These are phyloP conservation scores for Tolypocladium tundrense DNA, from an alignment of 2,329 filamentous ascomycete species.

Conservation along the genomic window DNA sequence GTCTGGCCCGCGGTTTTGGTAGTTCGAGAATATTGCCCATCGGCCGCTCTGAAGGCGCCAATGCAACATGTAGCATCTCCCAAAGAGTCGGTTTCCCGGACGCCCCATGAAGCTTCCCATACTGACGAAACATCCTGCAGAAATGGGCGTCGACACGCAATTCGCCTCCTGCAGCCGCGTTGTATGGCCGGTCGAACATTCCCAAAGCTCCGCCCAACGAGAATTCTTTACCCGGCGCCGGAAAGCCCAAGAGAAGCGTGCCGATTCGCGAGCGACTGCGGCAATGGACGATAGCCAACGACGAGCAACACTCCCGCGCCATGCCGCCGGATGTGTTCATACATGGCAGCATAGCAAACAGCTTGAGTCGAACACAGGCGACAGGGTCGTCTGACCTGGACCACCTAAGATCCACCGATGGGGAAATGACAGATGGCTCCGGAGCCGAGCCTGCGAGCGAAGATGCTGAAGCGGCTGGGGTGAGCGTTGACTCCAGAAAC, in stretches of 20 bases:
- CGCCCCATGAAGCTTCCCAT: too few relatives aligned
- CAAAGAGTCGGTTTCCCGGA: background rate
- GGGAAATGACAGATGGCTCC: constrained; percentile 13
- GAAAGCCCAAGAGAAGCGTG: background rate
- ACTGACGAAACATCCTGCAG: background rate
- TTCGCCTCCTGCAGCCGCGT: background rate
- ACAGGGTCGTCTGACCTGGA: constrained; percentile 22
- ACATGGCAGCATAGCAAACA: constrained; percentile 18
- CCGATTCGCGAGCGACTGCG: constrained; percentile 31
- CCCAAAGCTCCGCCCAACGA: constrained; percentile 1
- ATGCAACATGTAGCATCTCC: background rate
- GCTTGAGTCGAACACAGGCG: constrained; percentile 20
- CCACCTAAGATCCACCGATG: constrained; percentile 12
- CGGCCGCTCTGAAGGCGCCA: background rate
- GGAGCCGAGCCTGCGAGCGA: constrained; percentile 16
- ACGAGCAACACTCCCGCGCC: constrained; percentile 9
- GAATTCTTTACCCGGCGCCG: background rate
- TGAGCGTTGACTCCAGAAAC: constrained; percentile 14
- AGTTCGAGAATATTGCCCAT: background rate
- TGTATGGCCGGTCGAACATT: constrained; percentile 2
- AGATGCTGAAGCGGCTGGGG: constrained; percentile 13
- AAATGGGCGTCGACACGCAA: constrained; percentile 7
- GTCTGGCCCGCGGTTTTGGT: constrained; percentile 9
- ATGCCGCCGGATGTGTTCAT: constrained; percentile 15
- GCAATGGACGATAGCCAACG: constrained; percentile 29